These are phyloP conservation scores for Plasmodium coatneyi DNA, from an alignment of 169 alveolate species.

Conservation along the genomic window DNA sequence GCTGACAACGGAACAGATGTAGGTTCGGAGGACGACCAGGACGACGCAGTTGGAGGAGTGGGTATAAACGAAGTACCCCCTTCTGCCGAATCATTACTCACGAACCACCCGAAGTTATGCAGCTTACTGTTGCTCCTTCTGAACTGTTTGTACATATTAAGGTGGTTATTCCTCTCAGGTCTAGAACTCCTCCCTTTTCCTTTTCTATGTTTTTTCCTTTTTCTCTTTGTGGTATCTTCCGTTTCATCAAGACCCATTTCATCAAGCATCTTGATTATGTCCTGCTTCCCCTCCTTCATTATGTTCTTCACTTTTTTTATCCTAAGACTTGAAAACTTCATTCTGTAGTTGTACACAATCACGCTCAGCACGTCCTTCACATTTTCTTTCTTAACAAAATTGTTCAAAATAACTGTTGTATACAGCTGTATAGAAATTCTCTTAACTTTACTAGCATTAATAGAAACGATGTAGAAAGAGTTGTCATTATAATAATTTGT, in stretches of 20 bases:
- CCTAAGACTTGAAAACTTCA: constrained; percentile 30
- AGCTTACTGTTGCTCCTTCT: not conserved
- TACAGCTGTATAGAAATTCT: constrained; percentile 41
- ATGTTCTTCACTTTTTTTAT: not conserved
- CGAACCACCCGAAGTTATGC: not conserved
- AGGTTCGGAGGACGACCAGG: not conserved
- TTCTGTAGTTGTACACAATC: constrained; percentile 24
- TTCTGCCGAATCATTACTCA: not conserved
- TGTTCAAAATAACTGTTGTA: constrained; percentile 35
- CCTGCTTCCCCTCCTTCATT: not conserved
- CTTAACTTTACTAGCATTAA: constrained; percentile 29
- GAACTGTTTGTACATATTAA: not conserved
- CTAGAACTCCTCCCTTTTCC: not conserved
- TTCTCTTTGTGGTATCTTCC: not conserved
- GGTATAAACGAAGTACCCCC: not conserved
- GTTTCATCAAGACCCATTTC: not conserved
- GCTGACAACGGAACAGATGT: not conserved
- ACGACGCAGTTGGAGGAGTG: not conserved
- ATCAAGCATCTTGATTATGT: constrained; percentile 17
- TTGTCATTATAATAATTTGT: constrained; percentile 43
- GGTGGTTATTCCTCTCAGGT: not conserved
- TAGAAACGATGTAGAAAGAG: constrained; percentile 45
- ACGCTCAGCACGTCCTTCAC: constrained; percentile 43
- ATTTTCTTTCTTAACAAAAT: not conserved
- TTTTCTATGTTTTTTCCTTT: not conserved